Base-by-base conservation (phyloP, 2,329 filamentous ascomycete species). In the Westerdykella ornata region DNA sequence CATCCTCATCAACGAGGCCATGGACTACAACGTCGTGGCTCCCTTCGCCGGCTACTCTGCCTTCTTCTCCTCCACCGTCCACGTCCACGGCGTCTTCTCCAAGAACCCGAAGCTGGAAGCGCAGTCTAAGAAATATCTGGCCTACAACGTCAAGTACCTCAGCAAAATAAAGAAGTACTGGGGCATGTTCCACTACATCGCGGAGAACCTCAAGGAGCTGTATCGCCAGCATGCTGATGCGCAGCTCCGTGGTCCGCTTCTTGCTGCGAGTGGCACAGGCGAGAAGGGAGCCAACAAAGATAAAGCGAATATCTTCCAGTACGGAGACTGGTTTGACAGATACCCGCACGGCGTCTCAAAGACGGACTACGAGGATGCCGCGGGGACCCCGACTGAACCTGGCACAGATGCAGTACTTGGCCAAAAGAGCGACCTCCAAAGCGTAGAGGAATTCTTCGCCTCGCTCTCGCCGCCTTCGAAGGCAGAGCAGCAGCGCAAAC, bases 121-220 rank as follows among this genome's bases (percentile, higher is more conserved):
- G 11, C 77, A 79, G 7, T 88, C 87, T 7, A 95, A 94, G 68
- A 80, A 82, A 49, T 89, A 95, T 56, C 72, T 96, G 13, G 81
- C 85, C 1, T 85, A 82, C 49, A 97, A 95, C 51, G 84, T 97
- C 55, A 86, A 84, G 57, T 97, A 92, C 56, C 70, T 98, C 34
- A 84, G 84, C 41, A 92, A 87, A 66, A 94, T 97, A 86, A 96
- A 95, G 72, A 86, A 86, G 45, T 89, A 92, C 57, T 98, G 92
- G 92, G 92, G 90, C 45, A 94, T 96, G 84, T 96, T 97, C 60
- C 87, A 95, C 62, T 96, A 88, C 69, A 89, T 97, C 77, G 84
- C 88, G 1, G 89, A 97, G 61, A 92, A 90, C 56, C 75, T 96
- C 28, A 88, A 92, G 45, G 85, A 90, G 41, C 81, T 94, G 46